phyloP scores from a whole-genome alignment of 129 eudicot species.

The Arctium minus region DNA sequence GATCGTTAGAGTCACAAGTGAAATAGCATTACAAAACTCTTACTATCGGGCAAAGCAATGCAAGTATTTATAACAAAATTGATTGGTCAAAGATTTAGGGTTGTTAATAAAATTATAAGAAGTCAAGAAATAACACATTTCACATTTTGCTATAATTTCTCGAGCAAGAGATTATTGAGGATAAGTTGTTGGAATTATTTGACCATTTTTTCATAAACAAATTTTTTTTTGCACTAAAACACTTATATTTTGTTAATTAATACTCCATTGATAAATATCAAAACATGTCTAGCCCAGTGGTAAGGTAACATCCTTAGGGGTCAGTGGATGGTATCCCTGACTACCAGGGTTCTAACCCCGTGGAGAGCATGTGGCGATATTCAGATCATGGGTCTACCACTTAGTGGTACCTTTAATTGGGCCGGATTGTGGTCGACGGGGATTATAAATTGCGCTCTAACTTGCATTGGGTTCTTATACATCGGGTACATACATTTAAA shows the following conservation, averaged over 20 bases:
- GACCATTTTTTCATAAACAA: not conserved
- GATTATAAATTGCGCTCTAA: too few species aligned
- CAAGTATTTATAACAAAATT: not conserved
- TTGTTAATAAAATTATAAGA: not conserved
- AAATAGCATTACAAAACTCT: not conserved
- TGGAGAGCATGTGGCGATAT: too few species aligned
- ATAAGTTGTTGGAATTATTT: not conserved
- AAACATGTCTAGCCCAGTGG: too few species aligned
- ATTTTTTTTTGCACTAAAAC: not conserved
- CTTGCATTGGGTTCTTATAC: too few species aligned
- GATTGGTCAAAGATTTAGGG: not conserved
- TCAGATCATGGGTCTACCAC: too few species aligned
- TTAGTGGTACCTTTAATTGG: too few species aligned
- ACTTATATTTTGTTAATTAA: not conserved
- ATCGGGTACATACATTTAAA: too few species aligned
- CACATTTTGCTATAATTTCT: slow-evolving; percentile 7
- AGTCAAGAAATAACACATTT: slow-evolving; percentile 2
- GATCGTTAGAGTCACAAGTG: not conserved
- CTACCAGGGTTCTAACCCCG: too few species aligned
- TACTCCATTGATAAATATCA: too few species aligned
- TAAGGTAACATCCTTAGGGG: too few species aligned
- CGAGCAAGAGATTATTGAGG: slow-evolving; percentile 11
- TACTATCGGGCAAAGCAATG: not conserved
- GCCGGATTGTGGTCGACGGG: too few species aligned
- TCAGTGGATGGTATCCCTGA: too few species aligned